phyloP scores from a whole-genome alignment of 2,329 filamentous ascomycete species.

The Aspergillus versicolor region DNA sequence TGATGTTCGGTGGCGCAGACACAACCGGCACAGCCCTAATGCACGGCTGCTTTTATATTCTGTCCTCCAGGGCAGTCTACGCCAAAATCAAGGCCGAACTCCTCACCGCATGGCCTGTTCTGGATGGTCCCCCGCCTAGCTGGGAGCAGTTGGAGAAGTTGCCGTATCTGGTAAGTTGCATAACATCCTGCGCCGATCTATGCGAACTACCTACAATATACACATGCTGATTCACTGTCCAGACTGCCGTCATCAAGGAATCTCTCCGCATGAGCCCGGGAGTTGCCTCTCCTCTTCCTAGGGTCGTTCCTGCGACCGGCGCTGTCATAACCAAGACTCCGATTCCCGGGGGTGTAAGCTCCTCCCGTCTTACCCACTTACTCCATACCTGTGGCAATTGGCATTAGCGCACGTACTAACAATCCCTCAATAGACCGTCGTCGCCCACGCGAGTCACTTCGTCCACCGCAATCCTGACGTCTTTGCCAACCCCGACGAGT shows the following conservation, averaged over 20 bases:
- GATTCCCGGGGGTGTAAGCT: constrained; percentile 3
- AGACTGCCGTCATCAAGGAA: constrained; percentile 8
- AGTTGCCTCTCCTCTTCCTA: neutral
- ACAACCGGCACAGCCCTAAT: constrained; percentile 4
- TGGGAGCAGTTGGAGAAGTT: constrained; percentile 5
- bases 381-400: too few species aligned
- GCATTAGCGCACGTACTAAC: neutral
- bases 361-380: neutral
- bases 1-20: constrained; percentile 6
- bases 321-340: neutral
- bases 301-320: neutral
- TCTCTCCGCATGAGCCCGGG: constrained; percentile 6
- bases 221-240: neutral
- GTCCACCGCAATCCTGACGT: constrained; percentile 4
- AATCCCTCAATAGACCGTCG: neutral
- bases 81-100: neutral
- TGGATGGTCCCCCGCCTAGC: neutral
- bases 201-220: neutral
- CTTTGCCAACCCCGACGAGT: neutral
- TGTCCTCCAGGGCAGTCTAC: neutral
- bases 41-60: constrained; percentile 6
- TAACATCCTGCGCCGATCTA: neutral
- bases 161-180: constrained; percentile 6
- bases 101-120: neutral
- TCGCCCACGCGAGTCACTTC: constrained; percentile 2